Evolutionary conservation across 495 filamentous ascomycete genomes (phyloP).

Genomic region (Amorphotheca resinae): DNA sequence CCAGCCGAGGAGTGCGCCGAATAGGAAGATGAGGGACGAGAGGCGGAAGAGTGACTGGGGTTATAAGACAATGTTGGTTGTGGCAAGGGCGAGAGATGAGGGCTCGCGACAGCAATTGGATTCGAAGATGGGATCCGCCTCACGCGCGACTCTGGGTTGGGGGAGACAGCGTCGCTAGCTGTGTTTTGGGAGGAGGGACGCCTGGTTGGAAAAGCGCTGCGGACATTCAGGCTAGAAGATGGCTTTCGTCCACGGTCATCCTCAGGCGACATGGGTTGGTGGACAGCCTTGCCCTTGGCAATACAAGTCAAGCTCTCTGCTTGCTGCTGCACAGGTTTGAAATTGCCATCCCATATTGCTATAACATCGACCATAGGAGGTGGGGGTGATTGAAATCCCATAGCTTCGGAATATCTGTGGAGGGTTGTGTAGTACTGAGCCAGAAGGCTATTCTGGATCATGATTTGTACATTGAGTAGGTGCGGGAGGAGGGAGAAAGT

Average conservation of each 20-base stretch:
- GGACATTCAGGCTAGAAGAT: slow-evolving; percentile 24
- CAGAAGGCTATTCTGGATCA: slow-evolving; percentile 73
- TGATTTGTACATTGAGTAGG: slow-evolving; percentile 58
- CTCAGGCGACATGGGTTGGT: slow-evolving; percentile 23
- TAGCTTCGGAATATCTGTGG: slow-evolving; percentile 61
- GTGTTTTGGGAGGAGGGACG: slow-evolving; percentile 18
- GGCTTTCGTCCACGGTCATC: slow-evolving; percentile 23
- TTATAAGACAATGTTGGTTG: background rate
- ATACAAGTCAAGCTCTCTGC: slow-evolving; percentile 63
- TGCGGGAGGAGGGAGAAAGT: slow-evolving; percentile 71
- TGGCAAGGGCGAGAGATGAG: slow-evolving; percentile 3
- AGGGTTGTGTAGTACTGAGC: slow-evolving; percentile 76
- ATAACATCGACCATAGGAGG: slow-evolving; percentile 64
- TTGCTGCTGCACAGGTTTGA: slow-evolving; percentile 52
- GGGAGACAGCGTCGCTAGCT: slow-evolving; percentile 18
- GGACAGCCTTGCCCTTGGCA: slow-evolving; percentile 62
- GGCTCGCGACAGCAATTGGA: slow-evolving; percentile 4
- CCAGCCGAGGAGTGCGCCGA: slow-evolving; percentile 15
- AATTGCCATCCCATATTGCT: slow-evolving; percentile 52
- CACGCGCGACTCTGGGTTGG: slow-evolving; percentile 19
- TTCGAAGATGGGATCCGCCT: slow-evolving; percentile 18
- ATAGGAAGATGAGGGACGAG: slow-evolving; percentile 13
- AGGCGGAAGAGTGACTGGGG: slow-evolving; percentile 11
- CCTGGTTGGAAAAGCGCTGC: slow-evolving; percentile 24
- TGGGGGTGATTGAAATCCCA: slow-evolving; percentile 59